These are phyloP conservation scores for Termitomyces sp. DNA, from an alignment of 768 basidiomycete species.

Conservation along the genomic window DNA sequence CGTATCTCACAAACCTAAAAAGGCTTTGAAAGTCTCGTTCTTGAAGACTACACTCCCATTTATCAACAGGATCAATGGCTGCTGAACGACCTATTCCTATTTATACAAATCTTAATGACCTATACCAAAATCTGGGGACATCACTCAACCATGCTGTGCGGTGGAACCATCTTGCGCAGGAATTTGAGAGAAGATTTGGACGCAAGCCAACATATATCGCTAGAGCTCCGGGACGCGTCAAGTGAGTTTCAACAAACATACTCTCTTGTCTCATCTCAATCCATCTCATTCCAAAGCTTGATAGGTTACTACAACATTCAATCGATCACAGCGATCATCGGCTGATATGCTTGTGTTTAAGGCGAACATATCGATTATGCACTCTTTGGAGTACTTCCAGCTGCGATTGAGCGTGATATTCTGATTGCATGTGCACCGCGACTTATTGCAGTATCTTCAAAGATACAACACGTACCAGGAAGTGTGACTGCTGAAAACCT, in stretches of 20 bases:
- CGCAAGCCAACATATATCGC: conserved; percentile 64
- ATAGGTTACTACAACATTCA: conserved; percentile 27
- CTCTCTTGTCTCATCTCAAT: neutral
- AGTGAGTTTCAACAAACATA: conserved; percentile 38
- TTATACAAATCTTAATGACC: conserved; percentile 48
- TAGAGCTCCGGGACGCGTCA: conserved; percentile 77
- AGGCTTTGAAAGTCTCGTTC: neutral
- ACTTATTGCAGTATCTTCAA: conserved; percentile 15
- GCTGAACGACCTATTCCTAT: conserved; percentile 56
- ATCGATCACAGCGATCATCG: neutral
- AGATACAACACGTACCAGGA: conserved; percentile 34
- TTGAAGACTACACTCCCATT: neutral
- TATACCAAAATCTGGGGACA: conserved; percentile 47
- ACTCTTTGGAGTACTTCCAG: conserved; percentile 77
- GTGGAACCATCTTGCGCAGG: conserved; percentile 55
- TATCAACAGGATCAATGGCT: conserved; percentile 31
- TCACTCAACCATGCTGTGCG: conserved; percentile 51
- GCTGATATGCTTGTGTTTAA: conserved; percentile 15
- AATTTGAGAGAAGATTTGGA: conserved; percentile 62
- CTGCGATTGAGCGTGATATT: conserved; percentile 82
- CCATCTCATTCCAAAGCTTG: conserved; percentile 20
- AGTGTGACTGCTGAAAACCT: conserved; percentile 60
- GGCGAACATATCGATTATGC: conserved; percentile 86
- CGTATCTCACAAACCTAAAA: neutral
- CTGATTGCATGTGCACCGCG: conserved; percentile 69